Conservation (phyloP, 2,329 filamentous ascomycete species). For the Arthrobotrys musiformis region DNA sequence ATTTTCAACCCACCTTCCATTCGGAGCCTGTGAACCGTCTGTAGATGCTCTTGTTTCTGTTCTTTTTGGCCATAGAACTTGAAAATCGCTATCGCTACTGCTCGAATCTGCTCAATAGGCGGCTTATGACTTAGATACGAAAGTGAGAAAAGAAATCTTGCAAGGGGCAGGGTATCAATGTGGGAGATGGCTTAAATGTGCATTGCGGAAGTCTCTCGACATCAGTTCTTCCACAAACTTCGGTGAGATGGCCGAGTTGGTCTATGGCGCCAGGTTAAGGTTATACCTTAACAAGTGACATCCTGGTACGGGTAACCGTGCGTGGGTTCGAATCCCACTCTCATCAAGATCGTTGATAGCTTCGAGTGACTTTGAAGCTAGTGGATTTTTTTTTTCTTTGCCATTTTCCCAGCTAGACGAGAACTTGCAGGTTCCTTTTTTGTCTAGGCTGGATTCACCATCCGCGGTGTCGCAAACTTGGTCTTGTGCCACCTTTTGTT, state of each 20-base stretch:
- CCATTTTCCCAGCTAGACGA: not conserved
- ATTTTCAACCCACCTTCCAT: conserved; percentile 16
- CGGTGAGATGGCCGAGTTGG: conserved; percentile 56
- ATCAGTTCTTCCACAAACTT: conserved; percentile 44
- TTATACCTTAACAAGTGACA: conserved; percentile 54
- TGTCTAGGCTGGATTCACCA: not conserved
- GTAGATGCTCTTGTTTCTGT: not conserved
- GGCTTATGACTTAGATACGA: too few relatives aligned
- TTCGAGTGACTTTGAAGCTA: not conserved
- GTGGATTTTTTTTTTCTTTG: conserved; percentile 15
- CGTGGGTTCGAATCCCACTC: conserved; percentile 57
- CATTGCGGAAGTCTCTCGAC: not conserved
- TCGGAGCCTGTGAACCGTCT: not conserved
- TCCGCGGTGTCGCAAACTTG: not conserved
- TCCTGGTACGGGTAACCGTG: conserved; percentile 56
- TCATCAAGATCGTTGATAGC: conserved; percentile 46
- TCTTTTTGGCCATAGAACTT: not conserved
- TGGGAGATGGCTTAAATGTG: conserved; percentile 7
- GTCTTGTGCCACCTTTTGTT: not conserved
- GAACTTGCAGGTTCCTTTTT: not conserved
- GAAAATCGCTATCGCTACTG: too few relatives aligned
- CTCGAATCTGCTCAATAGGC: not conserved
- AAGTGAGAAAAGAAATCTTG: not conserved
- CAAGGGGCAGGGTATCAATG: not conserved
- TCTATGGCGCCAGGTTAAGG: conserved; percentile 57